These are phyloP conservation scores for Allodekkera sacchari DNA, from an alignment of 805 yeast species.

Conservation along the genomic window DNA sequence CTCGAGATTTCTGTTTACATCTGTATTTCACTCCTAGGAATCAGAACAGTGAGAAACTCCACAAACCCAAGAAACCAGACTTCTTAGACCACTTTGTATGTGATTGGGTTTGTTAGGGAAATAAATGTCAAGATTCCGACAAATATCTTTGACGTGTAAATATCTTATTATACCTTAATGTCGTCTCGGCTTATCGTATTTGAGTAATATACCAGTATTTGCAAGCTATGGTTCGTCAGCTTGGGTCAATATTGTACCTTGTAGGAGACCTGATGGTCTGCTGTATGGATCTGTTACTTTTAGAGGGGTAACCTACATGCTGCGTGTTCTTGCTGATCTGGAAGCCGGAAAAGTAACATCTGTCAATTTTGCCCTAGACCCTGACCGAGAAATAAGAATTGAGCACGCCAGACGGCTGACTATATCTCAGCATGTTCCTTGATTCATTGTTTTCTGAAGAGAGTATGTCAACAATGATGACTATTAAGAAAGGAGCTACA, in stretches of 20 bases:
- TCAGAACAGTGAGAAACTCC: constrained; percentile 1
- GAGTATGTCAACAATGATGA: too few relatives aligned
- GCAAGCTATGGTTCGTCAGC: constrained; percentile 47
- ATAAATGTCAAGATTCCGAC: constrained; percentile 51
- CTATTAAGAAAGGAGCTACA: constrained; percentile 3
- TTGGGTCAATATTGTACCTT: constrained; percentile 56
- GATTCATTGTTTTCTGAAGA: too few relatives aligned
- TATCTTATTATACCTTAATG: constrained; percentile 11
- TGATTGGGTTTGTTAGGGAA: constrained; percentile 38
- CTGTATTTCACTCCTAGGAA: too few relatives aligned
- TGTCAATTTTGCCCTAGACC: constrained; percentile 31
- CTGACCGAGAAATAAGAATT: constrained; percentile 34
- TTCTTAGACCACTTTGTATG: constrained; percentile 19
- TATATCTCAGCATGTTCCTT: too few relatives aligned
- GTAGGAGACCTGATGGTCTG: constrained; percentile 48
- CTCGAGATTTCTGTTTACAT: too few relatives aligned
- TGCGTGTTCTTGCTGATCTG: constrained; percentile 39
- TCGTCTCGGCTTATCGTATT: constrained; percentile 1
- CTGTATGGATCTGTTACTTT: constrained; percentile 61
- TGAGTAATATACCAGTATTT: not conserved
- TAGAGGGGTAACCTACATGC: constrained; percentile 42
- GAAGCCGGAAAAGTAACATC: constrained; percentile 23
- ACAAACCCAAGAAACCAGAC: constrained; percentile 3
- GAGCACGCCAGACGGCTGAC: constrained; percentile 54
- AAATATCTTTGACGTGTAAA: constrained; percentile 53